These are phyloP conservation scores for Phaeotremella skinneri DNA, from an alignment of 768 basidiomycete species.

Conservation along the genomic window DNA sequence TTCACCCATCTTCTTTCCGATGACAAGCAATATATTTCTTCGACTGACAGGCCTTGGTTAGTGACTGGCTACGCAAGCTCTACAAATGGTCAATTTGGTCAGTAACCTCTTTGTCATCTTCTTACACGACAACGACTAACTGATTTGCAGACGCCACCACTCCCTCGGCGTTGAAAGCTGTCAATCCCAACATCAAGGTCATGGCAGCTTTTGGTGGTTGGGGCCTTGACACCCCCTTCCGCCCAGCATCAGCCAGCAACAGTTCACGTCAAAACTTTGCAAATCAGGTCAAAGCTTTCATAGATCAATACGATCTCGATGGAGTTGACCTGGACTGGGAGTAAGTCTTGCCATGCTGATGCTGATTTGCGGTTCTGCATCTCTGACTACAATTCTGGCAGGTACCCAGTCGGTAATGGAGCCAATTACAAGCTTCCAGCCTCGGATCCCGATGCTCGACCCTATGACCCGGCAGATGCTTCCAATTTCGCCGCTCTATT, in stretches of 20 bases:
- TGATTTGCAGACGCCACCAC: constrained; percentile 2
- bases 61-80: constrained; percentile 11
- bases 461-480: constrained; percentile 8
- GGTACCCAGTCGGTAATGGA: constrained; percentile 22
- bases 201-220: constrained; percentile 35
- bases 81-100: constrained; percentile 12
- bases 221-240: constrained; percentile 18
- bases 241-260: constrained; percentile 8
- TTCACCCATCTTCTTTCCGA: no score
- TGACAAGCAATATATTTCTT: no score
- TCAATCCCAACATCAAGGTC: constrained; percentile 23
- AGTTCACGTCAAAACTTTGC: constrained; percentile 12
- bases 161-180: background rate
- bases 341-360: constrained; percentile 9
- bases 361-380: background rate
- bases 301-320: constrained; percentile 17
- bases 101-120: background rate
- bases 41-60: background rate
- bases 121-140: background rate
- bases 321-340: constrained; percentile 25
- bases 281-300: constrained; percentile 7
- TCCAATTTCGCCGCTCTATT: constrained; percentile 14
- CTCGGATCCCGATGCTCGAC: constrained; percentile 4
- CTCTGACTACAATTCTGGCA: constrained; percentile 1
- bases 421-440: constrained; percentile 7